These are phyloP conservation scores for Phytophthora pinifolia DNA, from an alignment of 352 stramenopile genomes.

Conservation along the genomic window DNA sequence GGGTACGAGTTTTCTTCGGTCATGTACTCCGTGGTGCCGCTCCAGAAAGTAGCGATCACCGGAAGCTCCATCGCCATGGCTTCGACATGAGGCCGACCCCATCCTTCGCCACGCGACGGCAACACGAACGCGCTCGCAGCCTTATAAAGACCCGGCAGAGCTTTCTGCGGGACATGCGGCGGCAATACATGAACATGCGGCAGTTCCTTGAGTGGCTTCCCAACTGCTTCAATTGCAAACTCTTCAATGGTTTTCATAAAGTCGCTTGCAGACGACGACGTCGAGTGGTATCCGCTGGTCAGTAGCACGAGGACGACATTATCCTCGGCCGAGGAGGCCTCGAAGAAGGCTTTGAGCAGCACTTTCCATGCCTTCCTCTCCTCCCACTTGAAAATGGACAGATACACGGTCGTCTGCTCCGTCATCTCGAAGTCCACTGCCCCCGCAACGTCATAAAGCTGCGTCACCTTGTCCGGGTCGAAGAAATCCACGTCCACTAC, in stretches of 20 bases:
- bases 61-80: constrained; percentile 92
- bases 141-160: constrained; percentile 71
- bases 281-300: constrained; percentile 86
- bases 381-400: constrained; percentile 96
- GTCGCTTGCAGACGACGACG: constrained; percentile 41
- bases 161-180: constrained; percentile 55
- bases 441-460: constrained; percentile 49
- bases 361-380: constrained; percentile 90
- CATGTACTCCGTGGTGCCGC: constrained; percentile 89
- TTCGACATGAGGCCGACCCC: constrained; percentile 92
- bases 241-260: constrained; percentile 57
- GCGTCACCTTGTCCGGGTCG: constrained; percentile 47
- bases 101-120: constrained; percentile 92
- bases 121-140: constrained; percentile 87
- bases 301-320: constrained; percentile 84
- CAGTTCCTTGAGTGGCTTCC: constrained; percentile 48
- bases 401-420: constrained; percentile 70
- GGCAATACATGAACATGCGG: constrained; percentile 64
- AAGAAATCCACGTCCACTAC: constrained; percentile 92
- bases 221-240: constrained; percentile 49
- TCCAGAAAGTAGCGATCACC: constrained; percentile 93
- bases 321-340: constrained; percentile 58
- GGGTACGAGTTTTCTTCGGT: constrained; percentile 86
- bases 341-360: constrained; percentile 84
- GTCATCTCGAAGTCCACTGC: constrained; percentile 37